These are phyloP conservation scores for Verticillium tricorpus DNA, from an alignment of 2,329 filamentous ascomycete genomes.

Conservation along the genomic window DNA sequence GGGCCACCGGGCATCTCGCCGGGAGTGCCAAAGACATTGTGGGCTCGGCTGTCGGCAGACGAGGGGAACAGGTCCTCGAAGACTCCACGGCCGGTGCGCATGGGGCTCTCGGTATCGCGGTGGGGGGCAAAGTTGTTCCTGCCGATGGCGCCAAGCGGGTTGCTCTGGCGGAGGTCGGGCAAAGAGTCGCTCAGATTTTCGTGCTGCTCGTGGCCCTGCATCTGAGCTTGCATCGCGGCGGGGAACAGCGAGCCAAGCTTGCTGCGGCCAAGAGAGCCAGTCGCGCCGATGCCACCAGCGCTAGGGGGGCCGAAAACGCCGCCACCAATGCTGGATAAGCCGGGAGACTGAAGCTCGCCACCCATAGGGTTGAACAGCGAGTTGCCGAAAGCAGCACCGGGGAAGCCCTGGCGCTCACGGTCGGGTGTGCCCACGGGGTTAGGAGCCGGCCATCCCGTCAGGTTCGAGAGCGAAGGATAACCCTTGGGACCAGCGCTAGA, in stretches of 20 bases:
- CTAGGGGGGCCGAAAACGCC: slow-evolving; percentile 65
- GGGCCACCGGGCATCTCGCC: slow-evolving; percentile 17
- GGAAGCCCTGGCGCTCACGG: slow-evolving; percentile 53
- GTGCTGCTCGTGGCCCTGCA: slow-evolving; percentile 69
- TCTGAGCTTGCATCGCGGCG: slow-evolving; percentile 82
- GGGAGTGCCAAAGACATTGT: slow-evolving; percentile 18
- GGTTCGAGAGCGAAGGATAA: slow-evolving; percentile 58
- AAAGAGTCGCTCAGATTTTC: slow-evolving; percentile 52
- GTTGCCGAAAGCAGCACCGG: slow-evolving; percentile 61
- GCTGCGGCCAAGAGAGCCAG: slow-evolving; percentile 70
- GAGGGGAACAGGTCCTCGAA: slow-evolving; percentile 53
- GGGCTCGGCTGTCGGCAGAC: slow-evolving; percentile 23
- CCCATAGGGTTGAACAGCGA: slow-evolving; percentile 74
- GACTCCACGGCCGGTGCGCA: slow-evolving; percentile 47
- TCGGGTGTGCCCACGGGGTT: slow-evolving; percentile 64
- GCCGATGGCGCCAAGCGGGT: slow-evolving; percentile 64
- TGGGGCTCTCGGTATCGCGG: slow-evolving; percentile 56
- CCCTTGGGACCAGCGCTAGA: slow-evolving; percentile 80
- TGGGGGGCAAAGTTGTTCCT: slow-evolving; percentile 53
- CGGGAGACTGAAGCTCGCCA: slow-evolving; percentile 69
- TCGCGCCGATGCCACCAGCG: slow-evolving; percentile 46
- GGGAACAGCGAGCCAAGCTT: slow-evolving; percentile 88
- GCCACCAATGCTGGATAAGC: slow-evolving; percentile 39
- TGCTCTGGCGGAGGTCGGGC: slow-evolving; percentile 55
- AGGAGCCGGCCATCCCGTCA: slow-evolving; percentile 59